Conservation (phyloP, 2,329 filamentous ascomycete genomes). For the Stemphylium beticola region DNA sequence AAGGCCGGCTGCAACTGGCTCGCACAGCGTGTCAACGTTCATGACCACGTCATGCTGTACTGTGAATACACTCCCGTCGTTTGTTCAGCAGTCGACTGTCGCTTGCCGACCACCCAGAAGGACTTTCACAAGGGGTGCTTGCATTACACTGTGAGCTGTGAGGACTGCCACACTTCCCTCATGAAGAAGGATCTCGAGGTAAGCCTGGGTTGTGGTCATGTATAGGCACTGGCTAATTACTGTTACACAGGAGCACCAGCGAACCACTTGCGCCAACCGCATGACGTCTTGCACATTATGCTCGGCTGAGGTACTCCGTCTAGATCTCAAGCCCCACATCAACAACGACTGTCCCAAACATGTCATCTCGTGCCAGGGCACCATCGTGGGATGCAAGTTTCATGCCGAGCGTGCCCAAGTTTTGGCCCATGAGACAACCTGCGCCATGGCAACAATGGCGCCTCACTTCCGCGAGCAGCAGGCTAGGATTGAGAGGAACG, state of each 20-base stretch:
- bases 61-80: constrained; percentile 62
- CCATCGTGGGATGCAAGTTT: constrained; percentile 52
- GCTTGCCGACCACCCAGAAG: constrained; percentile 60
- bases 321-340: constrained; percentile 51
- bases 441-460: constrained; percentile 55
- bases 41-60: constrained; percentile 66
- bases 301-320: constrained; percentile 48
- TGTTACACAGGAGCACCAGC: constrained; percentile 49
- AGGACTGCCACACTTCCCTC: constrained; percentile 59
- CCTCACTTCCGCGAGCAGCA: constrained; percentile 54
- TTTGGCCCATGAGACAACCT: constrained; percentile 50
- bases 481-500: constrained; percentile 52
- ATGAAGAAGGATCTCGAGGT: constrained; percentile 63
- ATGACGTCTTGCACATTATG: constrained; percentile 54
- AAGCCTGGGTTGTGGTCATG: not conserved
- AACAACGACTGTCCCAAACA: constrained; percentile 51
- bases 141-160: constrained; percentile 60
- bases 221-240: constrained; percentile 40
- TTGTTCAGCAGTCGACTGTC: constrained; percentile 59
- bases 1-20: constrained; percentile 61
- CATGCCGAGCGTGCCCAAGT: constrained; percentile 48
- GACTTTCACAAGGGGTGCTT: constrained; percentile 61
- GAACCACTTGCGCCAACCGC: constrained; percentile 59
- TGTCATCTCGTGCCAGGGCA: constrained; percentile 52
- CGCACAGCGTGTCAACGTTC: constrained; percentile 62